Evolutionary conservation across 2,329 filamentous ascomycete species (phyloP), one percentile per base, ranked within the genome.

Genomic region (Fusarium hostae): DNA sequence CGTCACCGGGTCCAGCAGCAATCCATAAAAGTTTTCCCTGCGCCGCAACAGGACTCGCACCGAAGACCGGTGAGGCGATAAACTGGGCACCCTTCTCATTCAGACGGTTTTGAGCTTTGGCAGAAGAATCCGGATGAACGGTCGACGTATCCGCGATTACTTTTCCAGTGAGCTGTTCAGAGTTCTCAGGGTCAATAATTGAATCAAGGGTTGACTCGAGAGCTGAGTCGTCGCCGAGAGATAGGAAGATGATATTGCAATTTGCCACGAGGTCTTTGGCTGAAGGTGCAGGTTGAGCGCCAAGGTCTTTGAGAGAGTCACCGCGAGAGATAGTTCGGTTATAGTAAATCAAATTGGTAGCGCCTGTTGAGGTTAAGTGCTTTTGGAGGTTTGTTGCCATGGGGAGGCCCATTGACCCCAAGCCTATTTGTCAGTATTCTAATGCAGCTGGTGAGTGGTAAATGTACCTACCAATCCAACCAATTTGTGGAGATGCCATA

Each of bases 321-420:
- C 85, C 84, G 2, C 84, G 82, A 4, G 84, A 82, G n/a, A 85
- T 76, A 1, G 84, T 86, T 12, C 85, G 82, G 60, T 87, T 87
- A 63, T 78, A 81, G 66, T 84, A 87, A 3, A 66, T 73, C 3
- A 87, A 73, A 9, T 71, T 61, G 0, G 79, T 69, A 0, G 72
- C 55, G 3, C 58, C 52, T 10, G 59, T 68, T 9, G 68, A 59
- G 2, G 50, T 62, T 0, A 86, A 66, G 54, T 86, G 76, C 30
- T 78, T 82, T 43, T 87, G 86, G 0, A 87, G 78, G 62, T 87
- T 87, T 10, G 75, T 78, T 2, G 85, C 83, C 86, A 88, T 88
- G 3, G 76, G 78, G 1, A 82, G 76, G 3, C 86, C 86, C 85
- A 87, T 87, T 2, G 84, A 87, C 3, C 86, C 85, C 1, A 87